phyloP scores from a whole-genome alignment of 2,329 filamentous ascomycete genomes.

The Orbilia ellipsospora region DNA sequence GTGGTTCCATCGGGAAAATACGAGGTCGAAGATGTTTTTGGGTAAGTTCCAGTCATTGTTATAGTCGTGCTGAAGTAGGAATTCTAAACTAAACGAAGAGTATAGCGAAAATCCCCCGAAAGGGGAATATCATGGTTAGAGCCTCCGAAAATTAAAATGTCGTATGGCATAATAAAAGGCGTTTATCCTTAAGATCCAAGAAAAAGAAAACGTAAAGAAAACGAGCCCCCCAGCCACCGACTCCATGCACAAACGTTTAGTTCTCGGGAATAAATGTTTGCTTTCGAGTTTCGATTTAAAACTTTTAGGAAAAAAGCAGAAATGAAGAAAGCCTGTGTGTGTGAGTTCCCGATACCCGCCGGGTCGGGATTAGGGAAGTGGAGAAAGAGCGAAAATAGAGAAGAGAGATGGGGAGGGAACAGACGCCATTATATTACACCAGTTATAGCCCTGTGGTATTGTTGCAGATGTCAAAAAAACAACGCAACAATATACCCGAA shows the following conservation, averaged over 20 bases:
- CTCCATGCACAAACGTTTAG: neutral
- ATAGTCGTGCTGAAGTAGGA: conserved; percentile 52
- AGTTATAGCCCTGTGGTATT: conserved; percentile 49
- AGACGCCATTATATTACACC: conserved; percentile 39
- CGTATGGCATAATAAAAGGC: no score
- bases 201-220: neutral
- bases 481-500: conserved; percentile 56
- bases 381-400: conserved; percentile 20
- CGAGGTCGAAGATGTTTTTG: conserved; percentile 51
- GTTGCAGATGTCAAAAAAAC: conserved; percentile 54
- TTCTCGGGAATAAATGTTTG: no score
- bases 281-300: no score
- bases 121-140: neutral
- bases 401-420: neutral
- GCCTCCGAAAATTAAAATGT: no score
- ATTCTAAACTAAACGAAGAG: conserved; percentile 44
- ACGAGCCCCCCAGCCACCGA: neutral
- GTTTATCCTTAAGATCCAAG: neutral
- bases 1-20: conserved; percentile 54
- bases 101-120: conserved; percentile 6
- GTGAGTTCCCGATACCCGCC: conserved; percentile 41
- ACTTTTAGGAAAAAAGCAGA: conserved; percentile 4
- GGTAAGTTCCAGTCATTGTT: conserved; percentile 53
- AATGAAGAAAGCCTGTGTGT: conserved; percentile 2
- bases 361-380: conserved; percentile 40